Base-by-base conservation (phyloP, 1,284 basidiomycete genomes). In the Caloboletus firmus region DNA sequence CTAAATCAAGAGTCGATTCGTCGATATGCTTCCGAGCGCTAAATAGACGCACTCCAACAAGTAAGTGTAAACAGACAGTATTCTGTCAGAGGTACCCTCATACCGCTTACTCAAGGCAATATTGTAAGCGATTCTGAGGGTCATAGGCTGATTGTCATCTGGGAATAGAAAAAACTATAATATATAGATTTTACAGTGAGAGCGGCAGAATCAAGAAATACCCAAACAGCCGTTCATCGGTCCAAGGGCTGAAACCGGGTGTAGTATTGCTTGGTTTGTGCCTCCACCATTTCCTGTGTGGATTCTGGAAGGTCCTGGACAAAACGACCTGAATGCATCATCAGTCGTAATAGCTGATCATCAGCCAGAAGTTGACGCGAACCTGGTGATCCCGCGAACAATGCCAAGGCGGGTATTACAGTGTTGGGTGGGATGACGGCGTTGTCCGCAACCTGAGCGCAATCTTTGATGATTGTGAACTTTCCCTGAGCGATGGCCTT, bases 401-500 rank as follows among this genome's bases (percentile, higher is more conserved):
- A 76, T 0, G 93, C 84, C 59, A 97, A 76, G 4, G 91, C 91
- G 1, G 95, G 94, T 12, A 99, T 85, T 46, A 98, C 92, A 0
- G 95, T 95, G 56, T 94, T 94, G 13, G 95, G 90, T 3, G 95
- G 91, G 5, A 99, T 76, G 18, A 99, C 85, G 0, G 93, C 91
- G 59, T 90, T 88, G 69, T 96, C 94, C 56, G 84, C 89, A 56
- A 92, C 88, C 57, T 85, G 87, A 4, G 91, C 93, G 62, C 94
- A 94, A 68, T 99, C 96, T 69, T 98, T 98, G 73, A 99, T 95
- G 59, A 98, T 94, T 0, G 89, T 87, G 63, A 98, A 98, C 68
- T 97, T 95, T 28, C 97, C 95, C 95, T 97, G 62, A 9, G 6
- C 34, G 26, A 20, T 22, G n/a, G 6, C n/a, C 46, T 45, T 52